Evolutionary conservation across 2,329 filamentous ascomycete genomes (phyloP).

Genomic region (Alternaria sp.): DNA sequence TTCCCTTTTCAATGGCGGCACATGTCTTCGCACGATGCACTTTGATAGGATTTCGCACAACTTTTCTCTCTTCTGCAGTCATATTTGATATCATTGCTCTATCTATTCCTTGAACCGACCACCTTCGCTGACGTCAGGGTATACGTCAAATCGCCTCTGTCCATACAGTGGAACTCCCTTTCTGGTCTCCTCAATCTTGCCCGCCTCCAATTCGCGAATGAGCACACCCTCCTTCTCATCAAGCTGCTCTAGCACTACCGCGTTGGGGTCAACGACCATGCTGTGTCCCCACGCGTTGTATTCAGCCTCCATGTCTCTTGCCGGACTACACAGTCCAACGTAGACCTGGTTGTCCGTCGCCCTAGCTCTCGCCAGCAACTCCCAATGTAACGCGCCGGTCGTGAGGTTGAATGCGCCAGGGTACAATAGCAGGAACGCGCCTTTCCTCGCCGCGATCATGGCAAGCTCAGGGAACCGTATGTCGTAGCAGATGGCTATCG

Average conservation of each 20-base stretch:
- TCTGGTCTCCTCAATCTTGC: slow-evolving; percentile 49
- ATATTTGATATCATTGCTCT: background rate
- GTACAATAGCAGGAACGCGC: slow-evolving; percentile 88
- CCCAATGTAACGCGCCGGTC: slow-evolving; percentile 92
- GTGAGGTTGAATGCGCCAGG: slow-evolving; percentile 97
- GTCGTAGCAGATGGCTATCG: slow-evolving; percentile 95
- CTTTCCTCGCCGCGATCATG: slow-evolving; percentile 82
- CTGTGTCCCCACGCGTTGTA: slow-evolving; percentile 96
- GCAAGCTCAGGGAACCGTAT: slow-evolving; percentile 95
- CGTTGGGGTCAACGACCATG: slow-evolving; percentile 86
- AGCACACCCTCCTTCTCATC: slow-evolving; percentile 80
- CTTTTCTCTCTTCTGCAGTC: background rate
- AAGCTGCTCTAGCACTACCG: slow-evolving; percentile 77
- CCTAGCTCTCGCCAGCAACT: slow-evolving; percentile 77
- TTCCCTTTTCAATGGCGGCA: too few relatives aligned
- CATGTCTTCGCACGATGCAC: too few relatives aligned
- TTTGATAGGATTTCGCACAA: background rate
- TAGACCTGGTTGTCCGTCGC: slow-evolving; percentile 95
- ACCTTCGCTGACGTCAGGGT: slow-evolving; percentile 81
- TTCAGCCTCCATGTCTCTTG: slow-evolving; percentile 74
- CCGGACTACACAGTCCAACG: slow-evolving; percentile 90
- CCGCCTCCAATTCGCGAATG: slow-evolving; percentile 60
- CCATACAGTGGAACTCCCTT: slow-evolving; percentile 82
- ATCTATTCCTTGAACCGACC: slow-evolving; percentile 52
- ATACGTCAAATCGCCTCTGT: slow-evolving; percentile 93